A percentile compares a stretch with the other conserved stretches of the same genome.
phyloP scores from a whole-genome alignment of 2,329 filamentous ascomycete genomes.

The Fusarium clavum region DNA sequence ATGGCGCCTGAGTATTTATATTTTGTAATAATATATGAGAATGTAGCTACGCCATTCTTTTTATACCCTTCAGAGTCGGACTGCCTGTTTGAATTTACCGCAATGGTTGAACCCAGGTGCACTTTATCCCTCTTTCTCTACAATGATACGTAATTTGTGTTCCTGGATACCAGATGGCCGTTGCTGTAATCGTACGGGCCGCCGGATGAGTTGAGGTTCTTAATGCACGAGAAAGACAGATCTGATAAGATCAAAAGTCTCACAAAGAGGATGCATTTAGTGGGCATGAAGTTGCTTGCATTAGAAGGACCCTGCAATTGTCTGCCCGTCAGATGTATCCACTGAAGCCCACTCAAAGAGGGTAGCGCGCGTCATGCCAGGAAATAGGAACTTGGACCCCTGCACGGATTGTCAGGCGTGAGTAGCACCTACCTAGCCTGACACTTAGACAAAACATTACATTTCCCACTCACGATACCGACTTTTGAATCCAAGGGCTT shows the following conservation, averaged over 20 bases:
- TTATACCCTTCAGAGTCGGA: not conserved
- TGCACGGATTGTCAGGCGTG: slow-evolving; percentile 31
- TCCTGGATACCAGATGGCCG: not conserved
- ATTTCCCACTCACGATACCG: slow-evolving; percentile 12
- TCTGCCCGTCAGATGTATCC: slow-evolving; percentile 1
- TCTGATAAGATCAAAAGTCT: slow-evolving; percentile 6
- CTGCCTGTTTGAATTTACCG: not conserved
- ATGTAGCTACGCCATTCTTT: not conserved
- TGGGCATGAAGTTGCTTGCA: not conserved
- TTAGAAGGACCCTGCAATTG: slow-evolving; percentile 16
- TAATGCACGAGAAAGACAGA: not conserved
- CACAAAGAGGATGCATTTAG: not conserved
- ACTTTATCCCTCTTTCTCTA: not conserved
- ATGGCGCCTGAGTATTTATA: slow-evolving; percentile 7
- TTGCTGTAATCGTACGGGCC: not conserved
- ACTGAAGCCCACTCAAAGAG: slow-evolving; percentile 21
- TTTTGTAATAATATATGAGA: slow-evolving; percentile 26
- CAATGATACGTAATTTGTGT: not conserved
- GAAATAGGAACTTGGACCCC: slow-evolving; percentile 29
- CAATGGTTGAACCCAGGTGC: not conserved
- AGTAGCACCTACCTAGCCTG: slow-evolving; percentile 15
- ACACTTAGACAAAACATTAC: slow-evolving; percentile 25
- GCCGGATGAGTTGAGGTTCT: not conserved
- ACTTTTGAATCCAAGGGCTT: slow-evolving; percentile 8
- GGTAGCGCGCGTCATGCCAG: slow-evolving; percentile 31